Evolutionary conservation across 371 early-diverging fungal genomes (phyloP).

Genomic region (Mortierella sp.): DNA sequence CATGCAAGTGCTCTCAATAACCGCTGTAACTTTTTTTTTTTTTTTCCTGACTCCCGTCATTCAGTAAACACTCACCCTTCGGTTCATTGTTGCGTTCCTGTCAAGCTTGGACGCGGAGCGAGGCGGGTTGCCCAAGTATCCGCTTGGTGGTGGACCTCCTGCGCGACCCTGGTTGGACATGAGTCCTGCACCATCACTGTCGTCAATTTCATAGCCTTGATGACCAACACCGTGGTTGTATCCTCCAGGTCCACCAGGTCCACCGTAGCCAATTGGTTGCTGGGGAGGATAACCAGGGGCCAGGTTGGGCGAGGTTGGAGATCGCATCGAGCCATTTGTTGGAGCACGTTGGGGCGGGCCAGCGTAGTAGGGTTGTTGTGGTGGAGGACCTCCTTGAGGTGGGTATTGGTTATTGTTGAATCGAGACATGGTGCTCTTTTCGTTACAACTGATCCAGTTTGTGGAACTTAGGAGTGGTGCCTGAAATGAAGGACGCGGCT

Average conservation of each 20-base stretch:
- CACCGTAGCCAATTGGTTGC: conserved; percentile 27
- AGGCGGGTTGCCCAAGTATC: conserved; percentile 18
- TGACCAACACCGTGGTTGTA: conserved; percentile 25
- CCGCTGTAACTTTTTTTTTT: not conserved
- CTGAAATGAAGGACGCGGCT: not conserved
- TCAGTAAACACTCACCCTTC: conserved; percentile 24
- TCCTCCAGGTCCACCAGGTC: conserved; percentile 11
- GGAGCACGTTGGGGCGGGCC: conserved; percentile 25
- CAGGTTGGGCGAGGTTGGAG: conserved; percentile 30
- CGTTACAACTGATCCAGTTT: not conserved
- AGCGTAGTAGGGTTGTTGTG: conserved; percentile 24
- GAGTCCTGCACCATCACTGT: conserved; percentile 33
- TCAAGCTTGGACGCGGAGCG: conserved; percentile 34
- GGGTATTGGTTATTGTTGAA: conserved; percentile 38
- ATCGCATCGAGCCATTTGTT: conserved; percentile 23
- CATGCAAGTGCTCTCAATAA: no score
- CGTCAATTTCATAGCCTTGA: conserved; percentile 29
- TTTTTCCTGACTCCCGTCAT: not conserved
- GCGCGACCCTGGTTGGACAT: conserved; percentile 39
- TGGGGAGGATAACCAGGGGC: conserved; percentile 26
- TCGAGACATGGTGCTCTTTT: conserved; percentile 15
- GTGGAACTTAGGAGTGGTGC: not conserved
- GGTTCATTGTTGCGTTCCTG: conserved; percentile 36
- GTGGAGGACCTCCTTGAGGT: conserved; percentile 24
- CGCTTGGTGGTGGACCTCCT: conserved; percentile 18